Evolutionary conservation across 2,329 filamentous ascomycete species (phyloP).

Genomic region (Phialophora verrucosa): DNA sequence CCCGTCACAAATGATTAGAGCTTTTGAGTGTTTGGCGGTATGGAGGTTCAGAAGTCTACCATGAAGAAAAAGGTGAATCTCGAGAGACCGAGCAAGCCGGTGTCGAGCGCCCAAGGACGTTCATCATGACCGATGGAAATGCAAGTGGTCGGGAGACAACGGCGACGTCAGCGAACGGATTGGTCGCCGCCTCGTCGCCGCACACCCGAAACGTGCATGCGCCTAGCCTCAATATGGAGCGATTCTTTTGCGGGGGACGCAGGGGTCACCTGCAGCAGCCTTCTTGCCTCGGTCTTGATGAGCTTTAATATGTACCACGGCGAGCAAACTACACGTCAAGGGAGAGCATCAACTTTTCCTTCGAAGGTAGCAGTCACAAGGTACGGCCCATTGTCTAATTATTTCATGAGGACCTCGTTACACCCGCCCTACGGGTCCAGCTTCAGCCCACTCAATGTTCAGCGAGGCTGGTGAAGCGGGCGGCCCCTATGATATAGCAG

Average conservation of each 20-base stretch:
- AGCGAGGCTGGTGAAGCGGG: conserved; percentile 34
- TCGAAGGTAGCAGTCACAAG: neutral
- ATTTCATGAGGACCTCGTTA: neutral
- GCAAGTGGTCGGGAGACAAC: conserved; percentile 17
- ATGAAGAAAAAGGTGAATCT: neutral
- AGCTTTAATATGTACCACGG: neutral
- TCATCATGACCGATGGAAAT: neutral
- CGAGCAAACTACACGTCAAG: neutral
- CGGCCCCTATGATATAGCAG: conserved; percentile 27
- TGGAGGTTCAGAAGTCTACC: neutral
- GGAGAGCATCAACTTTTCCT: neutral
- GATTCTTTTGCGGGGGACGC: neutral
- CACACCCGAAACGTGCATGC: conserved; percentile 4
- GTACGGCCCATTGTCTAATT: neutral
- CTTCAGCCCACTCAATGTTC: neutral
- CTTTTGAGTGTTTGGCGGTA: neutral
- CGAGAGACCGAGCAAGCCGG: neutral
- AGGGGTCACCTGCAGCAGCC: neutral
- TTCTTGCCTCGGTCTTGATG: neutral
- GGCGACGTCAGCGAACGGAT: conserved; percentile 35
- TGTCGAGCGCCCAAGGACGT: neutral
- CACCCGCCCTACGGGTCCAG: neutral
- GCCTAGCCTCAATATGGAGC: neutral
- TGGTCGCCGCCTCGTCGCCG: conserved; percentile 35
- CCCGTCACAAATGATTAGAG: neutral